Conservation (phyloP, 805 yeast species). For the Candida piceae region DNA sequence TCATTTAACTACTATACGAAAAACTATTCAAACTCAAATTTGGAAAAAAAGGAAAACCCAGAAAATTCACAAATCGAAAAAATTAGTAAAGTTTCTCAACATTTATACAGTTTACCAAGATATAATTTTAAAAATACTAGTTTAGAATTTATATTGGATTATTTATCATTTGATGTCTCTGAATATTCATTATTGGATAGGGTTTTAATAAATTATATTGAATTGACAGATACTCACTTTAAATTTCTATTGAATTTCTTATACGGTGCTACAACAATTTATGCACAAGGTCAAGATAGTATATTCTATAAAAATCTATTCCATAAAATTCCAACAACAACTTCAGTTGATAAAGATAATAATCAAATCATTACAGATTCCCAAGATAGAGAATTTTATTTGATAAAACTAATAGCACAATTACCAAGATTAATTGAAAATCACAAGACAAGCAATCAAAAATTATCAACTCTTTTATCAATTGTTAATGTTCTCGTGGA, state of each 20-base stretch:
- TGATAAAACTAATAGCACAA: conserved; percentile 13
- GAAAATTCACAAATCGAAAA: conserved; percentile 14
- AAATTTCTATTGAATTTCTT: conserved; percentile 36
- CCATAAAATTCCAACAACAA: conserved; percentile 8
- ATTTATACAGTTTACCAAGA: conserved; percentile 30
- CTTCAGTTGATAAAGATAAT: conserved; percentile 13
- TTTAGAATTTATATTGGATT: conserved; percentile 38
- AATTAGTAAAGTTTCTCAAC: conserved; percentile 26
- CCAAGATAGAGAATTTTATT: conserved; percentile 12
- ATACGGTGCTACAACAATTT: conserved; percentile 34
- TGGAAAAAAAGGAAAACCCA: conserved; percentile 9
- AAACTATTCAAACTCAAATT: conserved; percentile 10
- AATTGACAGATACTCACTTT: conserved; percentile 22
- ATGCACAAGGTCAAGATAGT: conserved; percentile 20
- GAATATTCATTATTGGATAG: conserved; percentile 28
- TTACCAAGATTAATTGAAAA: conserved; percentile 18
- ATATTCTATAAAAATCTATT: conserved; percentile 15
- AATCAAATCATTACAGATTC: not conserved
- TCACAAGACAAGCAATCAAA: conserved; percentile 6
- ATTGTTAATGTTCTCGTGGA: conserved; percentile 11
- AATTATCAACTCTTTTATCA: conserved; percentile 7
- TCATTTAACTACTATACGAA: conserved; percentile 23
- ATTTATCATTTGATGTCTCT: conserved; percentile 40
- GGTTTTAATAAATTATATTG: conserved; percentile 25
- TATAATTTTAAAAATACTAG: conserved; percentile 26